These are phyloP conservation scores for Quercus glauca DNA, from an alignment of 306 rosid genomes.

Conservation along the genomic window DNA sequence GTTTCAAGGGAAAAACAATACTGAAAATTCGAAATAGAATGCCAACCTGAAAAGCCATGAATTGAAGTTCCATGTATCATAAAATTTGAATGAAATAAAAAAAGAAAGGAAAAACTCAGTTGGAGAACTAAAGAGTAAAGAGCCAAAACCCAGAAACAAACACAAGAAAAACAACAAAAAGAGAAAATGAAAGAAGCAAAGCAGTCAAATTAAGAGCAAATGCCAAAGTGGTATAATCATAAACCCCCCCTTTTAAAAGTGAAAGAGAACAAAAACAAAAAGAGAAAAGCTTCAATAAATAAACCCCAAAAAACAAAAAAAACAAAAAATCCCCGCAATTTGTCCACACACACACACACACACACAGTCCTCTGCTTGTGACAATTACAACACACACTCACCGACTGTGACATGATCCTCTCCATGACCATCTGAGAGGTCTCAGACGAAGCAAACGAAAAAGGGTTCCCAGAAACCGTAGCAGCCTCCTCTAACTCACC, in stretches of 20 bases:
- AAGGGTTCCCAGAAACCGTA: conserved; percentile 66
- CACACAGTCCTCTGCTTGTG: neutral
- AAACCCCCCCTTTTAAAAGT: neutral
- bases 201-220: neutral
- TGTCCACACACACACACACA: conserved; percentile 29
- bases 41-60: too few relatives aligned
- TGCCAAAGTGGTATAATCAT: neutral
- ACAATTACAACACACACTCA: conserved; percentile 24
- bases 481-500: conserved; percentile 59
- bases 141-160: neutral
- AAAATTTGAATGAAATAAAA: too few relatives aligned
- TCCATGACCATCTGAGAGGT: conserved; percentile 94
- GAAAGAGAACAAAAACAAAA: neutral
- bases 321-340: conserved; percentile 13
- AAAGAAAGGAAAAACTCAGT: too few relatives aligned
- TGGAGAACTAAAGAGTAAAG: too few relatives aligned
- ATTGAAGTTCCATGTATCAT: too few relatives aligned
- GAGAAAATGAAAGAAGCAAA: neutral
- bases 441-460: conserved; percentile 78
- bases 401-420: conserved; percentile 90
- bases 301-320: neutral
- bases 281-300: conserved; percentile 10
- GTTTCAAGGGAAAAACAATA: too few relatives aligned
- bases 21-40: too few relatives aligned
- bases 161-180: neutral